These are phyloP conservation scores for Gnaphalium uliginosum DNA, from an alignment of 129 eudicot genomes.

Conservation along the genomic window DNA sequence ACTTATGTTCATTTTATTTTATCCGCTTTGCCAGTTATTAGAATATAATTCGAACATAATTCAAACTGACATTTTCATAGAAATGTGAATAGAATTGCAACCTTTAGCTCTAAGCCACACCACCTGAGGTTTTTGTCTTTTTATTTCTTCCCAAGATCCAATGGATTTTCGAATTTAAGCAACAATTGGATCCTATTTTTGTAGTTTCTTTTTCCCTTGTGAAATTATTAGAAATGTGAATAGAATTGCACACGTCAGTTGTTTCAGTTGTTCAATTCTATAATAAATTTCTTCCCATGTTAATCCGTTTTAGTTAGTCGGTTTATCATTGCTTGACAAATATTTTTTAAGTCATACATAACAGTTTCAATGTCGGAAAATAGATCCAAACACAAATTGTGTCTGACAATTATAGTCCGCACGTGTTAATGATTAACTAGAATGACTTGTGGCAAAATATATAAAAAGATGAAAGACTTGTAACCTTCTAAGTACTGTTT, in stretches of 20 bases:
- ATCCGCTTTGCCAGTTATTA: not conserved
- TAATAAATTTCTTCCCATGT: not conserved
- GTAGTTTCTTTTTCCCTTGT: not conserved
- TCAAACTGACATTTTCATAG: not conserved
- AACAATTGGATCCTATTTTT: not conserved
- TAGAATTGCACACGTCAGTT: not conserved
- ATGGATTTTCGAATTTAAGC: not conserved
- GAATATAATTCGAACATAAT: not conserved
- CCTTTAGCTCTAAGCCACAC: not conserved
- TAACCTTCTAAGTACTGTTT: not conserved
- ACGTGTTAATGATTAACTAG: not conserved
- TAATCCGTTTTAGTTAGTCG: not conserved
- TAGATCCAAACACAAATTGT: slow-evolving; percentile 11
- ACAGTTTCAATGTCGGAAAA: not conserved
- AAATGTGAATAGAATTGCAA: not conserved
- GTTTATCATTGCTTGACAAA: slow-evolving; percentile 11
- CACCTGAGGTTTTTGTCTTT: not conserved
- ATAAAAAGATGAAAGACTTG: not conserved
- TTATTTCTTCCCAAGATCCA: not conserved
- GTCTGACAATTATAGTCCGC: not conserved
- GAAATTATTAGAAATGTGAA: not conserved
- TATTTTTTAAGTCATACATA: slow-evolving; percentile 6
- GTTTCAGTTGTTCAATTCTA: not conserved
- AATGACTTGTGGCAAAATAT: not conserved
- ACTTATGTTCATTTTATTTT: not conserved